Conservation (phyloP, 768 basidiomycete species). For the Tephrocybe sp. region DNA sequence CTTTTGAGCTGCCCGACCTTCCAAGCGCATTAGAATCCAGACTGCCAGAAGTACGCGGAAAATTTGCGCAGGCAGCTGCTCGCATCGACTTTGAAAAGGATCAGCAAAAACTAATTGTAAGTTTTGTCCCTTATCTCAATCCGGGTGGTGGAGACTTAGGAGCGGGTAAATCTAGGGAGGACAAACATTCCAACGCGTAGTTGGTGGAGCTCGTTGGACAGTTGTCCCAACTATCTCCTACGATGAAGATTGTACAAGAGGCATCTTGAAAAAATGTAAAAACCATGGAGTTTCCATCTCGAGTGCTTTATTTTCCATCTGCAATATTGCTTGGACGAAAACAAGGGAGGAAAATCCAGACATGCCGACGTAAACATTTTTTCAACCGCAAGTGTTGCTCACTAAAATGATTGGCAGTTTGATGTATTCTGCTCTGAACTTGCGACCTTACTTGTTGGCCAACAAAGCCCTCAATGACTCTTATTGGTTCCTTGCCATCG, state of each 20-base stretch:
- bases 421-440: slow-evolving; percentile 86
- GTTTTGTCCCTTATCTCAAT: slow-evolving; percentile 14
- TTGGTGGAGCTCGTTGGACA: slow-evolving; percentile 48
- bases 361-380: slow-evolving; percentile 45
- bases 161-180: slow-evolving; percentile 50
- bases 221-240: slow-evolving; percentile 69
- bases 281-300: slow-evolving; percentile 69
- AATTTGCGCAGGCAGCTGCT: slow-evolving; percentile 42
- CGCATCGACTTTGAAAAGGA: slow-evolving; percentile 53
- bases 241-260: slow-evolving; percentile 50
- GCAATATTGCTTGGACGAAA: slow-evolving; percentile 72
- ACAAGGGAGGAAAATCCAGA: slow-evolving; percentile 40
- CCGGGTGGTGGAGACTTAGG: not conserved
- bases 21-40: slow-evolving; percentile 49
- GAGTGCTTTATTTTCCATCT: slow-evolving; percentile 70
- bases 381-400: not conserved
- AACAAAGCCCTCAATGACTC: slow-evolving; percentile 49
- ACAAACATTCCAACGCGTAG: slow-evolving; percentile 61
- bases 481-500: slow-evolving; percentile 81
- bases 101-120: slow-evolving; percentile 56
- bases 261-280: slow-evolving; percentile 71
- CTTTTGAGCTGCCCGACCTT: slow-evolving; percentile 14
- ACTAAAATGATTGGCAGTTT: slow-evolving; percentile 36
- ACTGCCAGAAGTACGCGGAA: slow-evolving; percentile 32
- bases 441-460: slow-evolving; percentile 56